Evolutionary conservation across 345 rosid species (phyloP), one percentile per base, ranked within the genome.

Genomic region (Eucalyptus erythrocorys): DNA sequence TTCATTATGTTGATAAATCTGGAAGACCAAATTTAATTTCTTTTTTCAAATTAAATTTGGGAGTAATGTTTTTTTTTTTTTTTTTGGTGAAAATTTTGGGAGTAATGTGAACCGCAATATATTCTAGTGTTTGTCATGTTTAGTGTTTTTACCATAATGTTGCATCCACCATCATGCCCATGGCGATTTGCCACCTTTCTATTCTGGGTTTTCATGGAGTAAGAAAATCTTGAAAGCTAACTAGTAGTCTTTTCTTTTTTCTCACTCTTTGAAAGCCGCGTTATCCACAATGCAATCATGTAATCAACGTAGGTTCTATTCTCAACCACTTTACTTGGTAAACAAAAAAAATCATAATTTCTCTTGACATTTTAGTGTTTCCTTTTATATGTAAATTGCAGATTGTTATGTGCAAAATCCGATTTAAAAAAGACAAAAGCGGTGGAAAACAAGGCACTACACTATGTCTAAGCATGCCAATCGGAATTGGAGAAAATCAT

Each of bases 391-490:
- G 34, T 61, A n/a, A 66, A 34, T 19, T 68, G 80, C 24, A 68
- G 80, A 68, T 32, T 66, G 40, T 68, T 4, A 5, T 16, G 42
- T 68, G 80, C 80, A 32, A 68, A 68, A 68, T 68, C 42, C 6
- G 22, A 68, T 68, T 68, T 32, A 32, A 32, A 16, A 32, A 10
- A 16, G 42, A 32, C 32, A 2, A 32, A 68, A 32, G 80, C 1
- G 21, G 24, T 2, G 13, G 80, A 16, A 68, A 68, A 16, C 80
- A 34, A 68, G 80, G 43, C 42, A 34, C 24, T 4, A 66, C 21
- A 14, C 8, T 66, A 16, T 16, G 7, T 15, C 34, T 66, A 0
- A n/a, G 21, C 5, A n/a, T 1, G 40, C 76, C 40, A 0, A 15
- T 0, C 2, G 5, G 19, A 64, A 14, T n/a, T 7, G 3, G 12